A percentile compares a stretch with the other conserved stretches of the same genome.
Conservation (phyloP, 345 rosid species). For the Bruguiera sexangula region DNA sequence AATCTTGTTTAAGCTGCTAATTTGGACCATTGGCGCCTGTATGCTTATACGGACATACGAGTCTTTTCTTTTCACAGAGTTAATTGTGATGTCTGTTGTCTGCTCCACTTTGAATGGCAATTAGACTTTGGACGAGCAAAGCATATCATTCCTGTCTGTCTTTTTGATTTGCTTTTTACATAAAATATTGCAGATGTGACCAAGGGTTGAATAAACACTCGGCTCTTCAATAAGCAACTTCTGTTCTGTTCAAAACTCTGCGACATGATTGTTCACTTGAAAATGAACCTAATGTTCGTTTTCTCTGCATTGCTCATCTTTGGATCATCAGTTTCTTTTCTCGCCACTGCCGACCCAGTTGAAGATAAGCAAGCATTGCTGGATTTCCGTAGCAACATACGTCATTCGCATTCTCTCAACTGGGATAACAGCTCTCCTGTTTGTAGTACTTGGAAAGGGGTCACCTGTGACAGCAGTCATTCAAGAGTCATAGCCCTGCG, state of each 20-base stretch:
- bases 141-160: constrained; percentile 10
- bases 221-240: constrained; percentile 1
- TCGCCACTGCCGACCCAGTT: constrained; percentile 33
- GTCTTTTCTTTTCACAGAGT: neutral
- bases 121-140: neutral
- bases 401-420: constrained; percentile 23
- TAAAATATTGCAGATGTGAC: constrained; percentile 18
- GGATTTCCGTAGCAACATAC: constrained; percentile 25
- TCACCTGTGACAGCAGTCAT: constrained; percentile 29
- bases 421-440: constrained; percentile 30
- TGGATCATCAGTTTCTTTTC: constrained; percentile 35
- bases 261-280: constrained; percentile 1
- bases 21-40: constrained; percentile 24
- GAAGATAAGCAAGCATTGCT: constrained; percentile 42
- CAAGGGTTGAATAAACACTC: constrained; percentile 21
- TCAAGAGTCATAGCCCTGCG: constrained; percentile 30
- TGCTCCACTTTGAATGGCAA: neutral
- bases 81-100: neutral
- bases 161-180: constrained; percentile 6
- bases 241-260: neutral
- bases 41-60: neutral
- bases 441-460: constrained; percentile 35
- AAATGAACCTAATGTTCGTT: constrained; percentile 29
- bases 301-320: constrained; percentile 30
- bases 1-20: constrained; percentile 7